Evolutionary conservation across 176 grass and related monocot genomes (phyloP).

Genomic region (Juncus inflexus): DNA sequence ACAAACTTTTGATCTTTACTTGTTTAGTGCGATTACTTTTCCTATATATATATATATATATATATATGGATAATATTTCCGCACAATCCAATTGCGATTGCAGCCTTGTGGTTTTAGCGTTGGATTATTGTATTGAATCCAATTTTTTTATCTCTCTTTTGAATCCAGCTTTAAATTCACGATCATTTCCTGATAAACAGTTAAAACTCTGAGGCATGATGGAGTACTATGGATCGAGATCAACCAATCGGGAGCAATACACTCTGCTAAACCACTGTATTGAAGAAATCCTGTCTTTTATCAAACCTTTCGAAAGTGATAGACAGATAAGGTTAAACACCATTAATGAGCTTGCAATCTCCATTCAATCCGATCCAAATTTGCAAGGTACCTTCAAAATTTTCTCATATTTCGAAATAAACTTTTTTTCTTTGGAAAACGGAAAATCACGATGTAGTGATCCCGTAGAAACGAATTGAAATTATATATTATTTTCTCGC

Average conservation of each 20-base stretch:
- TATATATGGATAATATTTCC: background rate
- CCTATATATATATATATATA: no score
- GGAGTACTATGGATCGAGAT: constrained; percentile 14
- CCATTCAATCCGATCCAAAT: constrained; percentile 30
- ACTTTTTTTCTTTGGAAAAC: no score
- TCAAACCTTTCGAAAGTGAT: constrained; percentile 41
- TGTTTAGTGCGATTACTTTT: no score
- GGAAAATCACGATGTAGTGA: no score
- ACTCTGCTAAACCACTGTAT: constrained; percentile 39
- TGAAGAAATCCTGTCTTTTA: constrained; percentile 54
- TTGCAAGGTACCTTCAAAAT: constrained; percentile 53
- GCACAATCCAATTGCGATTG: no score
- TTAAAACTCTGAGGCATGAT: constrained; percentile 13
- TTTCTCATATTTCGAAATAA: no score
- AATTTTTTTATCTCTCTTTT: no score
- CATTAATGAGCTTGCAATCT: constrained; percentile 52
- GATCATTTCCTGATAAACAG: constrained; percentile 9
- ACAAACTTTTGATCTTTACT: no score
- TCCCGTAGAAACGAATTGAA: no score
- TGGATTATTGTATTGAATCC: no score
- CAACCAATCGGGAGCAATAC: background rate
- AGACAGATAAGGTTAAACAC: constrained; percentile 45
- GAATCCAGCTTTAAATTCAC: background rate
- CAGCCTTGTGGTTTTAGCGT: no score
- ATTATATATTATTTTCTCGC: no score